These are phyloP conservation scores for Agrocybe praecox DNA, from an alignment of 768 basidiomycete genomes.

Conservation along the genomic window DNA sequence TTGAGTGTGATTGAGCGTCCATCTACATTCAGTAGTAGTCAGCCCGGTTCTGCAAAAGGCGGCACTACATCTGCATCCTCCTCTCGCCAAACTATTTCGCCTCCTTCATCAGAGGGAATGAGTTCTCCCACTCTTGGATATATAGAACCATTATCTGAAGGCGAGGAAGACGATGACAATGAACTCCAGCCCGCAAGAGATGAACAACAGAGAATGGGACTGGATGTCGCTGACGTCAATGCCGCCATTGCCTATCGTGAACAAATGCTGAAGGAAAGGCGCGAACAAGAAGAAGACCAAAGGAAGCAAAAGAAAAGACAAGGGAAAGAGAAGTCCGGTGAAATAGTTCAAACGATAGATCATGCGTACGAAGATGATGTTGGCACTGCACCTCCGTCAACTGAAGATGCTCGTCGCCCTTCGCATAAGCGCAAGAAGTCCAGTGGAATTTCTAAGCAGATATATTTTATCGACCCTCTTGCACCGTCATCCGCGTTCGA, in stretches of 20 bases:
- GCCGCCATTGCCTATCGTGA: slow-evolving; percentile 90
- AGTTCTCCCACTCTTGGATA: slow-evolving; percentile 52
- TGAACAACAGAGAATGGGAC: slow-evolving; percentile 79
- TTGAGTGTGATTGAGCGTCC: slow-evolving; percentile 79
- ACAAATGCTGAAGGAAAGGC: slow-evolving; percentile 62
- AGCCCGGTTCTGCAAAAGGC: slow-evolving; percentile 46
- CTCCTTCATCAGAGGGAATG: slow-evolving; percentile 41
- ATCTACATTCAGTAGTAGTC: slow-evolving; percentile 31
- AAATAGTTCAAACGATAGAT: slow-evolving; percentile 8
- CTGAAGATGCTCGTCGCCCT: slow-evolving; percentile 36
- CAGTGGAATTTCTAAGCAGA: slow-evolving; percentile 21
- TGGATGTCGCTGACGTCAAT: slow-evolving; percentile 72
- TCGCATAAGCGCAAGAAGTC: slow-evolving; percentile 30
- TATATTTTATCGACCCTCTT: slow-evolving; percentile 83
- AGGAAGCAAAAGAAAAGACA: slow-evolving; percentile 21
- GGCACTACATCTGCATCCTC: slow-evolving; percentile 19
- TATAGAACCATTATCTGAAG: slow-evolving; percentile 92
- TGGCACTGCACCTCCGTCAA: slow-evolving; percentile 1
- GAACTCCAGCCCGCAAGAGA: slow-evolving; percentile 67
- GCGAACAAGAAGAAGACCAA: slow-evolving; percentile 31
- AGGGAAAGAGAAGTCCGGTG: slow-evolving; percentile 26
- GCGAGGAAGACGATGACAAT: slow-evolving; percentile 74
- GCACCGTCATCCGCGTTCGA: slow-evolving; percentile 83
- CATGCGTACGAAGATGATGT: slow-evolving; percentile 7
- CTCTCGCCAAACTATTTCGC: slow-evolving; percentile 12